Evolutionary conservation across 2,329 filamentous ascomycete genomes (phyloP), one percentile per base, ranked within the genome.

Genomic region (Cladophialophora exuberans): DNA sequence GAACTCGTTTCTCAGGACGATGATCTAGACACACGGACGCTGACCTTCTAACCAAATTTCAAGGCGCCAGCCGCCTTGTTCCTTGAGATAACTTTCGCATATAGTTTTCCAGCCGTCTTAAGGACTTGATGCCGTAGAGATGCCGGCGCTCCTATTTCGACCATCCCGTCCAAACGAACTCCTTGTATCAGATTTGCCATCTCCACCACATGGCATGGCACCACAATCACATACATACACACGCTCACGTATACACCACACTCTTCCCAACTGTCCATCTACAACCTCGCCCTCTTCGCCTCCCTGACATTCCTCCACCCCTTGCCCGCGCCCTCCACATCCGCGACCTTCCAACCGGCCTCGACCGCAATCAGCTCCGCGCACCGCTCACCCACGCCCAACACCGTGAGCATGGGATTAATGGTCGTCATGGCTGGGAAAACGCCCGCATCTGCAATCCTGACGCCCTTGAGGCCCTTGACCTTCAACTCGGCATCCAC

Each of bases 381-480:
- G 4, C 85, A 87, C 54, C 88, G 81, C 82, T 96, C 91, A 6
- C 89, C 91, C 65, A 95, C 83, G 49, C 84, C 87, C 68, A 96
- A 73, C 4, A 96, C 90, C 1, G 90, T 96, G 68, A 96, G 76
- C 91, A 96, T 94, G 56, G 89, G 90, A 76, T 96, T 96, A 70
- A 94, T 87, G 50, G 83, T 88, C 41, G 88, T 81, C 84, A 96
- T 95, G 58, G 88, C 88, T 0, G 90, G 91, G 78, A 96, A 96
- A 46, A 96, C 83, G 66, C 90, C 89, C 0, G 90, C 90, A 71
- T 96, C 90, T 1, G 89, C 89, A 63, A 96, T 90, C 54, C 90
- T 82, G 54, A 95, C 73, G 25, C 83, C 84, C 76, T 84, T 83
- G 61, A 95, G 73, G 0, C 89, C 90, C 23, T 84, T 79, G 25